These are phyloP conservation scores for Podospora anserina DNA, from an alignment of 495 filamentous ascomycete species.

Conservation along the genomic window DNA sequence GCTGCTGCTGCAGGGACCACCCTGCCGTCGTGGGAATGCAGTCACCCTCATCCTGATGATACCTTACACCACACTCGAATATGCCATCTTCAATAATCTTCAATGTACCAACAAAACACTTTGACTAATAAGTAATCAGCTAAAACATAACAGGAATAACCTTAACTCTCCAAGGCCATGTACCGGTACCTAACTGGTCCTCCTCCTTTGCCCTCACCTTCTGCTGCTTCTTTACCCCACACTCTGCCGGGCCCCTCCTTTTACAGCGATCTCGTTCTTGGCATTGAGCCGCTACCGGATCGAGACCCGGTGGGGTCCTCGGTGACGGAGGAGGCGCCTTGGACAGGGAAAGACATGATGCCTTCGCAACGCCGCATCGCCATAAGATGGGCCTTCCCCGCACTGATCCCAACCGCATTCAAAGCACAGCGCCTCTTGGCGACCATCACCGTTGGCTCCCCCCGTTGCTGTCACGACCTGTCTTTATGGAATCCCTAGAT, in stretches of 20 bases:
- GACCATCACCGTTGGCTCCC: slow-evolving; percentile 2
- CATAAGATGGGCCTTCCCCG: slow-evolving; percentile 7
- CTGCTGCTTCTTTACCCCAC: slow-evolving; percentile 2
- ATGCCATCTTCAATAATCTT: no score
- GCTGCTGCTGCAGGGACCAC: neutral
- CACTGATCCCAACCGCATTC: slow-evolving; percentile 10
- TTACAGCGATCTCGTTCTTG: slow-evolving; percentile 10
- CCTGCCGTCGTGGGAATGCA: neutral
- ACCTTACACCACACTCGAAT: no score
- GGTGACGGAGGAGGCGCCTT: slow-evolving; percentile 19
- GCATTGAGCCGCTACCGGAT: slow-evolving; percentile 13
- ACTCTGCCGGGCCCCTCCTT: neutral
- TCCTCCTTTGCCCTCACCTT: neutral
- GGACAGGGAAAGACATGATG: slow-evolving; percentile 7
- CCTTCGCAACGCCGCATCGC: slow-evolving; percentile 7
- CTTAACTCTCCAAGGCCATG: neutral
- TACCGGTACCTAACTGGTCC: neutral
- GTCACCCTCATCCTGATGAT: neutral
- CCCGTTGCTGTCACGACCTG: neutral
- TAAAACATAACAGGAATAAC: neutral
- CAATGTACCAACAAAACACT: no score
- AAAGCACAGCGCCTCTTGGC: slow-evolving; percentile 1
- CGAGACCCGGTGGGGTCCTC: slow-evolving; percentile 1
- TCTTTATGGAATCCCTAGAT: neutral
- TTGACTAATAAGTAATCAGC: no score